Base-by-base conservation (phyloP, 2,329 filamentous ascomycete species). In the Penicillium thymicola region DNA sequence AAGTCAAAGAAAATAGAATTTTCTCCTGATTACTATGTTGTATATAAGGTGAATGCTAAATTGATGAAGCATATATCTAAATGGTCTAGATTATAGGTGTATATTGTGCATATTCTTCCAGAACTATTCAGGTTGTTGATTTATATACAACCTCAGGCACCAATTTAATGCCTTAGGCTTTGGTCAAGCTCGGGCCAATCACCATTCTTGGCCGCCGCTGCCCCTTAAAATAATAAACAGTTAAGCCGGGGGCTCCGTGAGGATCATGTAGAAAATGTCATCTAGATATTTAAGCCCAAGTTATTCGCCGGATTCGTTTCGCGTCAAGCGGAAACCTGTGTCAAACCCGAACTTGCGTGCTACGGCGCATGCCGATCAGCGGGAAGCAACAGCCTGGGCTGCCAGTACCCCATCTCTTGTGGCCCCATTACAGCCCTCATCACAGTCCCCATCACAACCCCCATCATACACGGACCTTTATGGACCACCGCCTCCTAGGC, bases 281-380 rank as follows among this genome's bases (percentile, higher is more conserved):
- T 43, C 64, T 42, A 32, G 47, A 16, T 57, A 44, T 38, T 44
- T 64, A 38, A 54, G 51, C 23, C 62, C 64, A 2, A 55, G 47
- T 4, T 10, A 44, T 18, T 54, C 57, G 9, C 41, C 58, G 16
- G 61, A 64, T 50, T 30, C 40, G 27, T 60, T 64, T 40, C 59
- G 45, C 16, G 59, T 65, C 41, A 59, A 28, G 23, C 62, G 65
- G 21, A 67, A 67, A 43, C 65, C 65, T 4, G 58, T 66, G 16
- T 66, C 62, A 36, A 65, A 64, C 41, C 65, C 62, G 11, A 66
- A 66, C 44, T 43, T 66, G 38, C 55, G 64, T 52, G 63, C 49
- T 28, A 57, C 59, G 5, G 59, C 61, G 28, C 36, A 46, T 54
- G 55, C 47, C 44, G 59, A 64, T 53, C 51, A 46, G 21, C 51